These are phyloP conservation scores for Kluyveromyces marxianus DNA, from an alignment of 1,139 yeast genomes.

Conservation along the genomic window DNA sequence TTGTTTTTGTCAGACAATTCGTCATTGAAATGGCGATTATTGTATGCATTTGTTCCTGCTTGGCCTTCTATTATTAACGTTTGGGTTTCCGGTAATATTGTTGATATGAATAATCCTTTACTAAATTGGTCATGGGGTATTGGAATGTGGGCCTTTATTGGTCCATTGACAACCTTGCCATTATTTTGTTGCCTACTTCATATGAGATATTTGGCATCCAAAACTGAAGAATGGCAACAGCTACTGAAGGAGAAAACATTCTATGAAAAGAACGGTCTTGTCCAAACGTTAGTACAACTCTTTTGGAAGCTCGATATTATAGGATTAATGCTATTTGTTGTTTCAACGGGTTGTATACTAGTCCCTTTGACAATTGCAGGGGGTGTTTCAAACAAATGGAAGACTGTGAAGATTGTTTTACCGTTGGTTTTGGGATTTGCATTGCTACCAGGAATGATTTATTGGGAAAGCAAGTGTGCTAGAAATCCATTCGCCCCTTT, in stretches of 20 bases:
- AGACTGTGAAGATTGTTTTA: conserved; percentile 48
- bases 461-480: conserved; percentile 48
- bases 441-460: conserved; percentile 43
- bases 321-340: conserved; percentile 45
- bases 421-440: conserved; percentile 56
- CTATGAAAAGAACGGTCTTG: conserved; percentile 18
- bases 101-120: conserved; percentile 31
- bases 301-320: conserved; percentile 47
- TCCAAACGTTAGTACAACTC: conserved; percentile 13
- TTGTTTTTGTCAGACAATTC: conserved; percentile 58
- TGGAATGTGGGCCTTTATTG: conserved; percentile 69
- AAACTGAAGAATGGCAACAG: conserved; percentile 39
- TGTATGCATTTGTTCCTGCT: conserved; percentile 53
- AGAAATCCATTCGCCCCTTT: conserved; percentile 49
- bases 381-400: conserved; percentile 46
- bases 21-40: conserved; percentile 58
- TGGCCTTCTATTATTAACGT: conserved; percentile 64
- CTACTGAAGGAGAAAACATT: conserved; percentile 23
- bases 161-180: conserved; percentile 55
- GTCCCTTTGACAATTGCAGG: conserved; percentile 53
- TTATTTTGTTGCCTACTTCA: conserved; percentile 43
- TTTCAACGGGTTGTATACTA: conserved; percentile 46
- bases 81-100: conserved; percentile 58
- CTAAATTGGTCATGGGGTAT: conserved; percentile 58
- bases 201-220: conserved; percentile 46